phyloP scores from a whole-genome alignment of 768 basidiomycete genomes.

The Boletus fagicola region DNA sequence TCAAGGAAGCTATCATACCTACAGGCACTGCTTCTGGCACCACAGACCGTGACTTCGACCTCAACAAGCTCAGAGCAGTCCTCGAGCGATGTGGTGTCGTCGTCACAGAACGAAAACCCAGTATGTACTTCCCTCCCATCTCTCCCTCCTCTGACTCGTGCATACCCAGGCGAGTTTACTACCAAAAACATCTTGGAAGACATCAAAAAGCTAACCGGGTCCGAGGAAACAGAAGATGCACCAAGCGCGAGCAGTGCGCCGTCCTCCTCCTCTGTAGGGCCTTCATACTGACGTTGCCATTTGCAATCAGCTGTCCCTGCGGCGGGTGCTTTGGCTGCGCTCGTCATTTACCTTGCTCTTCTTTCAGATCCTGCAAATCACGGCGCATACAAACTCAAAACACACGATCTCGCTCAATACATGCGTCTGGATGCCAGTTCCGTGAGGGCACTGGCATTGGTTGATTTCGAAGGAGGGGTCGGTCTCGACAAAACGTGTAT shows the following conservation, averaged over 20 bases:
- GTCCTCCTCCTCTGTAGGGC: background rate
- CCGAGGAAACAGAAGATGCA: constrained; percentile 24
- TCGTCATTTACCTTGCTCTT: constrained; percentile 80
- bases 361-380: constrained; percentile 75
- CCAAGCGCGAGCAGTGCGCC: constrained; percentile 15
- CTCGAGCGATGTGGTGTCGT: constrained; percentile 90
- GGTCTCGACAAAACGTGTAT: constrained; percentile 3
- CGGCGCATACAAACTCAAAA: constrained; percentile 74
- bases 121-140: constrained; percentile 41
- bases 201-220: constrained; percentile 45
- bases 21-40: constrained; percentile 69
- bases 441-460: constrained; percentile 81
- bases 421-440: constrained; percentile 98
- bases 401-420: constrained; percentile 90
- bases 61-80: constrained; percentile 81
- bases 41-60: constrained; percentile 82
- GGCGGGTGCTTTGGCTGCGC: constrained; percentile 75
- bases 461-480: constrained; percentile 57
- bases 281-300: background rate
- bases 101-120: constrained; percentile 84
- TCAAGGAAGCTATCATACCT: constrained; percentile 91
- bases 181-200: constrained; percentile 80
- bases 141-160: background rate
- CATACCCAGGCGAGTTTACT: constrained; percentile 72
- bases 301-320: constrained; percentile 62